Conservation (phyloP, 2,329 filamentous ascomycete genomes). For the Talaromyces sp. region DNA sequence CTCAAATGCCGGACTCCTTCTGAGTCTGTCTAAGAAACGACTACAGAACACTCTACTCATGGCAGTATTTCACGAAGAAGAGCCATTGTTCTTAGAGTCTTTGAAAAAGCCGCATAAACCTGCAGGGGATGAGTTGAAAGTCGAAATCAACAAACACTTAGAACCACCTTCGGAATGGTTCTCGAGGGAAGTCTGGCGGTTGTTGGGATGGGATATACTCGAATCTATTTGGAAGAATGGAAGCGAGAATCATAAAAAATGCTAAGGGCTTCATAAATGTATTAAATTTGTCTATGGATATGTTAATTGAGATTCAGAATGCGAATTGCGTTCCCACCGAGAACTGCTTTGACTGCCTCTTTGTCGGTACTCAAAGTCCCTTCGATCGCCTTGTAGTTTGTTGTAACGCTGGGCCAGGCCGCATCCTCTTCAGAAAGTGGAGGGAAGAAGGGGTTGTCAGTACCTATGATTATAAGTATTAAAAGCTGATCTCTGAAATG, state of each 20-base stretch:
- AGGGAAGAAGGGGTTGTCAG: slow-evolving; percentile 47
- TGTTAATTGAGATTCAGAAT: slow-evolving; percentile 37
- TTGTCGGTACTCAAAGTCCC: slow-evolving; percentile 33
- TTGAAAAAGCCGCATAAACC: slow-evolving; percentile 10
- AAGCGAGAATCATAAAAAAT: slow-evolving; percentile 1
- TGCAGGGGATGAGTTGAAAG: slow-evolving; percentile 21
- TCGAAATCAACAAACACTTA: background rate
- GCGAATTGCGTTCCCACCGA: slow-evolving; percentile 46
- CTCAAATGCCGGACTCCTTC: slow-evolving; percentile 17
- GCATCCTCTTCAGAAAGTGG: slow-evolving; percentile 34
- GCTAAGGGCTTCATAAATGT: background rate
- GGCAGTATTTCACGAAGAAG: slow-evolving; percentile 39
- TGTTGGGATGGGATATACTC: slow-evolving; percentile 56
- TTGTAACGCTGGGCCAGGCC: slow-evolving; percentile 47
- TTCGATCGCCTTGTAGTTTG: slow-evolving; percentile 46
- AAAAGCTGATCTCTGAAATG: background rate
- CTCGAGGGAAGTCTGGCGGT: slow-evolving; percentile 53
- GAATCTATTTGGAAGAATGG: slow-evolving; percentile 17
- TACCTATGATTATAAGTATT: slow-evolving; percentile 28
- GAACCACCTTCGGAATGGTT: slow-evolving; percentile 52
- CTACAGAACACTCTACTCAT: slow-evolving; percentile 43
- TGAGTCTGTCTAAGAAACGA: slow-evolving; percentile 26
- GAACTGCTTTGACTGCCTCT: slow-evolving; percentile 32
- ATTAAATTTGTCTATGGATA: background rate
- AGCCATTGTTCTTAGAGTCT: slow-evolving; percentile 29